Percentiles rank a stretch among this genome's conserved stretches.
phyloP scores from a whole-genome alignment of 208 protist species.

The Zelonia costaricensis region DNA sequence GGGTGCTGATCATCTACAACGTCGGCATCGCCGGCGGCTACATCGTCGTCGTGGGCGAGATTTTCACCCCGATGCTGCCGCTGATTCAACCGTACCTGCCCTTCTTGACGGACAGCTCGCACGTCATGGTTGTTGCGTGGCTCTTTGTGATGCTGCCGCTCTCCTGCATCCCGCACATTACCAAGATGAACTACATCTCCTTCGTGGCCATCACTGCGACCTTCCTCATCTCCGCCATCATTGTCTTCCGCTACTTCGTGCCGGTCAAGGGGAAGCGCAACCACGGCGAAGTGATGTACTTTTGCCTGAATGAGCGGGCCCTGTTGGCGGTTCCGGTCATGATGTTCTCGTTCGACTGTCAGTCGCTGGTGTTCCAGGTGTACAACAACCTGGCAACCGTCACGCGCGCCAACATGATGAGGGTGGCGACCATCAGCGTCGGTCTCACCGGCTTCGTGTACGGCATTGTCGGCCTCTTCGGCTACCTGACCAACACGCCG shows the following conservation, averaged over 20 bases:
- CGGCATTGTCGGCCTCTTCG: conserved; percentile 67
- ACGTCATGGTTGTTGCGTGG: conserved; percentile 63
- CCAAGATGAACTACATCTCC: conserved; percentile 50
- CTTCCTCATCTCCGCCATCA: conserved; percentile 54
- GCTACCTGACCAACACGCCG: conserved; percentile 59
- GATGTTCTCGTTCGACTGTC: conserved; percentile 88
- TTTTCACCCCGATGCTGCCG: conserved; percentile 62
- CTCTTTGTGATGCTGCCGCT: conserved; percentile 64
- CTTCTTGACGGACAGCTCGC: conserved; percentile 39
- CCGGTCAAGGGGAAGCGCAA: conserved; percentile 24
- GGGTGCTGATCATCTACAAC: conserved; percentile 77
- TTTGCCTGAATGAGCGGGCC: conserved; percentile 35
- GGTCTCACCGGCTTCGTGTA: conserved; percentile 50
- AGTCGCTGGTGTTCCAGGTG: conserved; percentile 79
- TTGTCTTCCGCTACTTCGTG: conserved; percentile 71
- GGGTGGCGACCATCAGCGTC: conserved; percentile 50
- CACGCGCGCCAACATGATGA: conserved; percentile 56
- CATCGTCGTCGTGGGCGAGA: conserved; percentile 76
- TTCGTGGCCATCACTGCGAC: conserved; percentile 70
- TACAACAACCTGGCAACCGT: conserved; percentile 59
- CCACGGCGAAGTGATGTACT: conserved; percentile 12
- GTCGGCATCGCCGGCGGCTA: conserved; percentile 72
- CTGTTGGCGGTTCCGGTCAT: conserved; percentile 68
- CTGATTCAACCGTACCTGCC: conserved; percentile 45
- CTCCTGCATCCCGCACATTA: conserved; percentile 63